A percentile compares a stretch with the other conserved stretches of the same genome.
Conservation (phyloP, 257 asterid species). For the Ilex aquifolium region DNA sequence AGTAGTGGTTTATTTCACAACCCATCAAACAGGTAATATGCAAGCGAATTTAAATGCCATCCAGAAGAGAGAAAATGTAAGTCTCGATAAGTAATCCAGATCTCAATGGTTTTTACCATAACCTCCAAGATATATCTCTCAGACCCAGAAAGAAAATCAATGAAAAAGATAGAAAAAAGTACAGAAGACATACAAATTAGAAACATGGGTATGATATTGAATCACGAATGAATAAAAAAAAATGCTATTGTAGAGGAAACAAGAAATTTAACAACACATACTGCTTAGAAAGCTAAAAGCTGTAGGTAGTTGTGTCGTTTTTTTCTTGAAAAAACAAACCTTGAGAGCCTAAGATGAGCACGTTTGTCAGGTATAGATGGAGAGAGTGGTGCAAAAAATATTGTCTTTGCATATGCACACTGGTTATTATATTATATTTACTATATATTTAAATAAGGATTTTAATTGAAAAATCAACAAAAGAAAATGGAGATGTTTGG, state of each 20-base stretch:
- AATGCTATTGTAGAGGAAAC: background rate
- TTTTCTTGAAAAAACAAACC: conserved; percentile 4
- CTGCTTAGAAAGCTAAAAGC: conserved; percentile 18
- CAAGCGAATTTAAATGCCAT: too few species aligned
- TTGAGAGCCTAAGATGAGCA: conserved; percentile 12
- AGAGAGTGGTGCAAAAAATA: conserved; percentile 14
- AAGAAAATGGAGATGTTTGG: conserved; percentile 21
- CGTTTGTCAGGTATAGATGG: background rate
- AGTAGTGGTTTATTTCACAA: background rate
- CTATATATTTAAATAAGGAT: too few species aligned
- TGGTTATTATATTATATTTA: background rate
- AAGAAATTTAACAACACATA: conserved; percentile 3
- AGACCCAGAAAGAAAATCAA: background rate
- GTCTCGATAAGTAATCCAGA: too few species aligned
- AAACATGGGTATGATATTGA: too few species aligned
- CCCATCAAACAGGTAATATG: background rate
- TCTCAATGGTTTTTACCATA: too few species aligned
- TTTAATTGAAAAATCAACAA: background rate
- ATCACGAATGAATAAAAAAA: background rate
- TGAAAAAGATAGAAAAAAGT: background rate
- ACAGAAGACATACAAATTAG: background rate
- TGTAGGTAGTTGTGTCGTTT: conserved; percentile 1
- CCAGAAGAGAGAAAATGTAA: too few species aligned
- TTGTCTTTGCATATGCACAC: conserved; percentile 9
- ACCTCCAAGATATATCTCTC: conserved; percentile 3